Conservation (phyloP, 805 yeast genomes). For the Yamadazyma endophytica region DNA sequence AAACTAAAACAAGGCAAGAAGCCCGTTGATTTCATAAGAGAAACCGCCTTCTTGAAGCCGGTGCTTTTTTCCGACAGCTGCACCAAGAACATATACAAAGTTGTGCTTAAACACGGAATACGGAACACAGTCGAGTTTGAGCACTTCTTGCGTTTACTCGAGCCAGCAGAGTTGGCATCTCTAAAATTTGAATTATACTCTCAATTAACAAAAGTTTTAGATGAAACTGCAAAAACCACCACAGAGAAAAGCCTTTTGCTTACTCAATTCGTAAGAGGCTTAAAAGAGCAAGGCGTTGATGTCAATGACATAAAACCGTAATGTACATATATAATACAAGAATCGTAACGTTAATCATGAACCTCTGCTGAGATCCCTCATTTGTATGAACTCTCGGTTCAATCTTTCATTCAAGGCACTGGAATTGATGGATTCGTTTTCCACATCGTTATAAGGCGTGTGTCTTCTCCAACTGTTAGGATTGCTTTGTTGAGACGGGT, state of each 20-base stretch:
- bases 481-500: constrained; percentile 11
- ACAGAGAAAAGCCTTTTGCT: too few species aligned
- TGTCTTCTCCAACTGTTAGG: constrained; percentile 16
- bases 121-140: constrained; percentile 7
- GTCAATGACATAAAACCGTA: too few species aligned
- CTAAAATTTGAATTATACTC: too few species aligned
- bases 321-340: not conserved
- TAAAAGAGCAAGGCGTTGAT: too few species aligned
- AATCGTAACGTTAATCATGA: not conserved
- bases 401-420: constrained; percentile 7
- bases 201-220: too few species aligned
- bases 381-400: constrained; percentile 3
- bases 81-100: not conserved
- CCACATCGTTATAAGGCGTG: constrained; percentile 9
- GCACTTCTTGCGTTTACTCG: too few species aligned
- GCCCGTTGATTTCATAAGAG: constrained; percentile 7
- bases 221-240: too few species aligned
- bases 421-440: constrained; percentile 14
- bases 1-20: not conserved
- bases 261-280: too few species aligned
- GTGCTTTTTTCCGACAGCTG: constrained; percentile 4
- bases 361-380: constrained; percentile 7
- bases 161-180: too few species aligned
- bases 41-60: constrained; percentile 6
- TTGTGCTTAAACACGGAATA: constrained; percentile 3